Conservation (phyloP, 2,329 filamentous ascomycete species). For the Trichoderma guizhouense region DNA sequence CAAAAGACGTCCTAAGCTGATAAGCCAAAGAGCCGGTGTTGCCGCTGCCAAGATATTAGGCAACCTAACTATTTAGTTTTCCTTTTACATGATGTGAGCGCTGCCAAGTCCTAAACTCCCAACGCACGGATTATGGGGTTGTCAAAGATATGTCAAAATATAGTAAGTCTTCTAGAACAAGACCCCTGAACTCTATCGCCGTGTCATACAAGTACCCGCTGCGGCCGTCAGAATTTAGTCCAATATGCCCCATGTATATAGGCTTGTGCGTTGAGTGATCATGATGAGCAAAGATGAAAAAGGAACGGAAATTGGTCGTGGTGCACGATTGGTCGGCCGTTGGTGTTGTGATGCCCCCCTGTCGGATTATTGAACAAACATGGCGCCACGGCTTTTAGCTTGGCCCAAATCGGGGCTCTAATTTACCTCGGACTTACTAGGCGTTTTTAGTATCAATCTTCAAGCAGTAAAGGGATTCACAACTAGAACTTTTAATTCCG, state of each 20-base stretch:
- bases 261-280: neutral
- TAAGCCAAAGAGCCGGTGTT: neutral
- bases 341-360: neutral
- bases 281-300: neutral
- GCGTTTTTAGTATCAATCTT: neutral
- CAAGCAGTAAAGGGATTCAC: neutral
- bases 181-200: neutral
- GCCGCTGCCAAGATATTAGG: neutral
- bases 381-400: neutral
- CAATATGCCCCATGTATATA: neutral
- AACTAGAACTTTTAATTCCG: neutral
- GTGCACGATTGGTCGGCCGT: neutral
- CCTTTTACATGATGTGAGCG: neutral
- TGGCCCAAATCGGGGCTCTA: neutral
- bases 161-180: neutral
- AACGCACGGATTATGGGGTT: neutral
- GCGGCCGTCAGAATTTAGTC: neutral
- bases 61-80: neutral
- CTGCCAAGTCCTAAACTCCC: neutral
- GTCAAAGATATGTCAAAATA: neutral
- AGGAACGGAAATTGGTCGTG: neutral
- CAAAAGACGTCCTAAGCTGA: neutral
- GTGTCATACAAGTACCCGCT: neutral
- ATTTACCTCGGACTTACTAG: neutral
- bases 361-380: neutral